Base-by-base conservation (phyloP, 2,329 filamentous ascomycete genomes). In the Arachnopeziza araneosa region DNA sequence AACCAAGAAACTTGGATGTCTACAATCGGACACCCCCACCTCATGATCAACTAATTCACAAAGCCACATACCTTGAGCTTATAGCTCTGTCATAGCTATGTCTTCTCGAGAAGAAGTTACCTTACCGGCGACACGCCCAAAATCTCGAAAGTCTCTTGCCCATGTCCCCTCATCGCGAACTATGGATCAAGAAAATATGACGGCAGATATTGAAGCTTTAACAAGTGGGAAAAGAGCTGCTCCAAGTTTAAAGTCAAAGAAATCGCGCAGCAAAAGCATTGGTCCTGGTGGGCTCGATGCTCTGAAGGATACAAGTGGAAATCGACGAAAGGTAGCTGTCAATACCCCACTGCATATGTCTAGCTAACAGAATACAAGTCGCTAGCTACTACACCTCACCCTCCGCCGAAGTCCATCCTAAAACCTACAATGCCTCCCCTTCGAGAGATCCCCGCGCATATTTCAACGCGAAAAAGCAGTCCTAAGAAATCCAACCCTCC, bases 211-310 rank as follows among this genome's bases (percentile, higher is more conserved):
- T 59, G 81, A 79, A 62, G 80, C 82, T 65, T 60, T 72, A 53
- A 62, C 59, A 24, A 62, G 59, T 49, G 62, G 65, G 24, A 72
- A 72, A 57, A 68, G 61, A 52, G 50, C 66, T 23, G 30, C 60
- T 8, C 51, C 64, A n/a, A 62, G 61, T 7, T 65, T 67, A 30
- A 68, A 68, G 54, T 51, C 64, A 50, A 83, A 82, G 77, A 93
- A 92, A 76, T 90, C 88, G 60, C 87, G 95, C 66, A 97, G 93
- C 76, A 98, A 97, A 79, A 98, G 93, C 76, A 87, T 99, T 67
- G 95, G 95, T 1, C 93, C 95, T 19, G 95, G 93, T 55, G 92
- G 93, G 24, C 76, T 96, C 52, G 92, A 96, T 78, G 87, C 88
- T 60, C 80, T 96, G 58, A 92, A 89, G 73, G 83, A 88, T 70